Evolutionary conservation across 768 basidiomycete genomes (phyloP).

Genomic region (Amanita polypyramis): DNA sequence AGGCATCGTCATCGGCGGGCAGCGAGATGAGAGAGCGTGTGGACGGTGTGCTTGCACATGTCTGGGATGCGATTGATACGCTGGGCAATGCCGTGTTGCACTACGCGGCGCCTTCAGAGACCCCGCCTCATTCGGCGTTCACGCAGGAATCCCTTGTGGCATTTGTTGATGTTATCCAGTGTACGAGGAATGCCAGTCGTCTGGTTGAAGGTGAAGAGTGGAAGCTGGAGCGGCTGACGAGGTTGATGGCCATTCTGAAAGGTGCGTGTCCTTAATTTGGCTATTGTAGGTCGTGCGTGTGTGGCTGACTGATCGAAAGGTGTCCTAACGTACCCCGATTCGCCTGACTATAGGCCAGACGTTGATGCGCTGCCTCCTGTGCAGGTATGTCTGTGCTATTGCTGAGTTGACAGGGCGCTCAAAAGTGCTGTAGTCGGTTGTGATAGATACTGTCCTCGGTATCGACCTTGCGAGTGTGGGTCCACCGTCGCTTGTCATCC

Average conservation of each 20-base stretch:
- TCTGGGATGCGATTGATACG: constrained; percentile 61
- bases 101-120: constrained; percentile 9
- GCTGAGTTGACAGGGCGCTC: not conserved
- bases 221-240: constrained; percentile 50
- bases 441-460: constrained; percentile 57
- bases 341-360: constrained; percentile 84
- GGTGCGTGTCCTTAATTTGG: constrained; percentile 23
- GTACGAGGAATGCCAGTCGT: constrained; percentile 41
- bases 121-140: constrained; percentile 31
- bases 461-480: constrained; percentile 58
- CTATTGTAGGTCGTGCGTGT: not conserved
- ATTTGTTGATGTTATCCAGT: constrained; percentile 62
- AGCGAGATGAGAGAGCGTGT: constrained; percentile 33
- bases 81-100: constrained; percentile 47
- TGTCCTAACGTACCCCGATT: constrained; percentile 68
- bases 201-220: constrained; percentile 46
- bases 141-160: constrained; percentile 84
- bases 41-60: constrained; percentile 40
- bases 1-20: constrained; percentile 36
- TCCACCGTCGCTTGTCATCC: constrained; percentile 63
- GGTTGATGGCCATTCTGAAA: constrained; percentile 73
- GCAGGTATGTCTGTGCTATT: constrained; percentile 39
- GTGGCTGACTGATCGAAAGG: constrained; percentile 26
- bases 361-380: constrained; percentile 73
- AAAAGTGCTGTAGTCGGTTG: constrained; percentile 40